Evolutionary conservation across 176 grass and related monocot species (phyloP), one percentile per base, ranked within the genome.

Genomic region (Musa troglodytarum): DNA sequence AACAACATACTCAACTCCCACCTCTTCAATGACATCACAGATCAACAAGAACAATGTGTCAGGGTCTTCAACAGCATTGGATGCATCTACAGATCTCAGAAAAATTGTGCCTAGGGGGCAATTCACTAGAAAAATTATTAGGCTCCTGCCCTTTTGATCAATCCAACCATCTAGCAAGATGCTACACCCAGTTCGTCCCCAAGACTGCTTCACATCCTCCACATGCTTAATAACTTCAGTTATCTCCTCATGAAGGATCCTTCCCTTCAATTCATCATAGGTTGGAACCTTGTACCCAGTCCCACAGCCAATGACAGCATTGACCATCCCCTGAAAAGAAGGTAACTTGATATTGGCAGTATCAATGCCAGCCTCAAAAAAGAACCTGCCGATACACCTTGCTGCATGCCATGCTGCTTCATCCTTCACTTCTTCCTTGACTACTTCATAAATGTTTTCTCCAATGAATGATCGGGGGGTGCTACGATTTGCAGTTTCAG

Each of bases 101-200:
- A 97, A 97, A 19, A 89, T 2, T 24, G 83, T 88, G 49, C 88
- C 90, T 75, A 79, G 59, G 22, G 71, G 65, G 68, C 85, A 90
- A 72, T 89, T 77, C 64, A 88, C 93, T 13, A 97, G 74, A 81
- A 86, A 89, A 82, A 77, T 85, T 19, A 93, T 21, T 1, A 90
- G 72, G 54, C 51, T 82, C 69, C 81, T 88, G 19, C 88, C 88
- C 43, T 49, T 82, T 77, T 34, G 80, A 81, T 85, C 54, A 22
- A 28, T 84, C 94, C 94, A 97, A 71, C 66, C 83, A 82, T 97
- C 82, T 21, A 97, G 77, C 64, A 97, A 71, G 62, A 97, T 80
- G 55, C 72, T 93, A 67, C 94, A 97, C 25, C 94, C 83, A 52
- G 68, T 87, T 81, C 3, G 74, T 29, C 51, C 74, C 94, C 94